These are phyloP conservation scores for Starmerella vaccinii DNA, from an alignment of 805 yeast species.

Conservation along the genomic window DNA sequence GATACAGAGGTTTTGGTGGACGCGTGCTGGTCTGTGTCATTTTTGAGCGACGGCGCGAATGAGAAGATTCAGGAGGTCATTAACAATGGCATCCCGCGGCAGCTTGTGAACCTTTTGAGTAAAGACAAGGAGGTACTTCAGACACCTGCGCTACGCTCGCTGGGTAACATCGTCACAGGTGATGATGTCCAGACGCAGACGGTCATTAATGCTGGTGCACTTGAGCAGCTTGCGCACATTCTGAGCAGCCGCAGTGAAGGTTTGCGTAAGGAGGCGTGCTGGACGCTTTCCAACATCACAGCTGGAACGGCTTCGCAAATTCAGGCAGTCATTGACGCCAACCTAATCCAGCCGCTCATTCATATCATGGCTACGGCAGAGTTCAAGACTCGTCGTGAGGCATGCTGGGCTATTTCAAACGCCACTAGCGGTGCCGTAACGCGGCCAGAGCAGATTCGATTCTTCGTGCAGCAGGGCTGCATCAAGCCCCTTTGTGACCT, in stretches of 20 bases:
- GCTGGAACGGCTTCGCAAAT: conserved; percentile 95
- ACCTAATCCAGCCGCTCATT: conserved; percentile 83
- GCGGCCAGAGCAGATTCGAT: conserved; percentile 87
- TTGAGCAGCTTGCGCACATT: conserved; percentile 72
- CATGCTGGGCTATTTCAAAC: conserved; percentile 98
- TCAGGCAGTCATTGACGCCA: conserved; percentile 92
- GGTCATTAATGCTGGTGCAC: conserved; percentile 84
- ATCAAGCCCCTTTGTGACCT: conserved; percentile 95
- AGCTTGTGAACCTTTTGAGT: conserved; percentile 81
- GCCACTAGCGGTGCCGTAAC: conserved; percentile 92
- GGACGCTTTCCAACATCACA: conserved; percentile 97
- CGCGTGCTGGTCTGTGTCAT: conserved; percentile 98
- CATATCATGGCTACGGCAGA: conserved; percentile 72
- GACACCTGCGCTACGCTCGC: conserved; percentile 94
- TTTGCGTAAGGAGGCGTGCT: conserved; percentile 93
- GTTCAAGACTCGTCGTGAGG: conserved; percentile 94
- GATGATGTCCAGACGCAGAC: conserved; percentile 92
- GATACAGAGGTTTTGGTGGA: conserved; percentile 92
- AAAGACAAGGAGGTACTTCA: conserved; percentile 80
- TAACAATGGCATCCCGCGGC: conserved; percentile 88
- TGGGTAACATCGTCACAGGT: conserved; percentile 97
- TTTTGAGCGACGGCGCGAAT: conserved; percentile 82
- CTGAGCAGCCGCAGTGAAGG: conserved; percentile 80
- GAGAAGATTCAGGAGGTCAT: conserved; percentile 94
- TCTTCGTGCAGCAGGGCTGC: conserved; percentile 89